Conservation (phyloP, 805 yeast genomes). For the Teunomyces funiuensis region DNA sequence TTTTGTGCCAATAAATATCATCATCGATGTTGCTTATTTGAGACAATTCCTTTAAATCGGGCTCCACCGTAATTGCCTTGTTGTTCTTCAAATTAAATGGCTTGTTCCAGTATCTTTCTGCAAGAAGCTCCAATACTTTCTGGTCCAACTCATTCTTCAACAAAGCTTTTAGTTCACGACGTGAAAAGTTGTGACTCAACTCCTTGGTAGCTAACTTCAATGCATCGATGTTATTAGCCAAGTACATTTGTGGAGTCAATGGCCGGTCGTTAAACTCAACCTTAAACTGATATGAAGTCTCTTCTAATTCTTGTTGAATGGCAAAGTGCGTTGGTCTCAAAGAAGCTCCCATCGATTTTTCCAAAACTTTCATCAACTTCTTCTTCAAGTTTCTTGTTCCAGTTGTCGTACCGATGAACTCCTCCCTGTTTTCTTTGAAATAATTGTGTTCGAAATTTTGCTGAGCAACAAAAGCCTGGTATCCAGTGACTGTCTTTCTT, state of each 20-base stretch:
- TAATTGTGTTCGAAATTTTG: slow-evolving; percentile 57
- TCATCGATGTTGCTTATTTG: slow-evolving; percentile 50
- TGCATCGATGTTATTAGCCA: slow-evolving; percentile 87
- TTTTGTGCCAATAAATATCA: slow-evolving; percentile 83
- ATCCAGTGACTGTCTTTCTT: slow-evolving; percentile 47
- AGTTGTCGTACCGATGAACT: slow-evolving; percentile 62
- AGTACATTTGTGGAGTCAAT: slow-evolving; percentile 88
- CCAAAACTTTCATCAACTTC: slow-evolving; percentile 83
- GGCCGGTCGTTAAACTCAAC: slow-evolving; percentile 96
- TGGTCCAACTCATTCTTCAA: slow-evolving; percentile 87
- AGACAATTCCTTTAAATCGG: slow-evolving; percentile 55
- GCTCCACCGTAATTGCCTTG: slow-evolving; percentile 35
- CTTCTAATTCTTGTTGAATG: slow-evolving; percentile 90
- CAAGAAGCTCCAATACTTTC: slow-evolving; percentile 79
- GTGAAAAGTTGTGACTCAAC: slow-evolving; percentile 75
- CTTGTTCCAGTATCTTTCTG: slow-evolving; percentile 90
- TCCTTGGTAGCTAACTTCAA: slow-evolving; percentile 86
- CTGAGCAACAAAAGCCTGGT: slow-evolving; percentile 65
- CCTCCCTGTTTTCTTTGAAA: slow-evolving; percentile 62
- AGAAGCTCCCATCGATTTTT: slow-evolving; percentile 85
- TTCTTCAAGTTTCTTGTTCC: slow-evolving; percentile 75
- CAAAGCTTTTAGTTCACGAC: slow-evolving; percentile 76
- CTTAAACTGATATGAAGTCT: slow-evolving; percentile 86
- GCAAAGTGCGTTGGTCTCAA: slow-evolving; percentile 83
- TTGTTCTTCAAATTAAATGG: slow-evolving; percentile 32